These are phyloP conservation scores for Ophiostoma tasmaniense DNA, from an alignment of 2,329 filamentous ascomycete species.

Conservation along the genomic window DNA sequence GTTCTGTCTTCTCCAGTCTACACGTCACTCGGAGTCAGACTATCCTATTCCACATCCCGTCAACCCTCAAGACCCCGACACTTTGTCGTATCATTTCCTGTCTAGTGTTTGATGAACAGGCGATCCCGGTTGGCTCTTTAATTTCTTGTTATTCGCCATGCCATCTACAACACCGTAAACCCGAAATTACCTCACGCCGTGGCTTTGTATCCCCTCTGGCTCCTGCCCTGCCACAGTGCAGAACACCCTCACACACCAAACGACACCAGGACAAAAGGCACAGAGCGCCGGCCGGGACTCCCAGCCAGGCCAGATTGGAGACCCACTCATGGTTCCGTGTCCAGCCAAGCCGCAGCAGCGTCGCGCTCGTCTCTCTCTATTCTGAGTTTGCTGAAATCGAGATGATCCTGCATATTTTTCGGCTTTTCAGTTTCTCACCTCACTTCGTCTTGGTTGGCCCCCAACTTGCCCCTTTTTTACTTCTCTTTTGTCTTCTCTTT, in stretches of 20 bases:
- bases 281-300: slow-evolving; percentile 12
- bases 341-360: slow-evolving; percentile 11
- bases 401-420: neutral
- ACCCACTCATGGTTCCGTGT: slow-evolving; percentile 16
- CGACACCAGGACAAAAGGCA: too few relatives aligned
- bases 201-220: neutral
- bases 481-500: neutral
- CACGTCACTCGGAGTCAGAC: neutral
- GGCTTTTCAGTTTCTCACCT: too few relatives aligned
- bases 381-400: neutral
- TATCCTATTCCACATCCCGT: neutral
- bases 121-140: neutral
- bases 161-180: neutral
- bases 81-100: neutral
- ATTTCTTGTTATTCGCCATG: neutral
- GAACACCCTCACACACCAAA: neutral
- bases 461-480: neutral
- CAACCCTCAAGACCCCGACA: neutral
- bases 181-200: slow-evolving; percentile 3
- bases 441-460: neutral
- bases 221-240: neutral
- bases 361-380: neutral
- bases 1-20: neutral
- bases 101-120: neutral
- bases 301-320: slow-evolving; percentile 6